Evolutionary conservation across 2,329 filamentous ascomycete species (phyloP).

Genomic region (Arthrocladium fulminans): DNA sequence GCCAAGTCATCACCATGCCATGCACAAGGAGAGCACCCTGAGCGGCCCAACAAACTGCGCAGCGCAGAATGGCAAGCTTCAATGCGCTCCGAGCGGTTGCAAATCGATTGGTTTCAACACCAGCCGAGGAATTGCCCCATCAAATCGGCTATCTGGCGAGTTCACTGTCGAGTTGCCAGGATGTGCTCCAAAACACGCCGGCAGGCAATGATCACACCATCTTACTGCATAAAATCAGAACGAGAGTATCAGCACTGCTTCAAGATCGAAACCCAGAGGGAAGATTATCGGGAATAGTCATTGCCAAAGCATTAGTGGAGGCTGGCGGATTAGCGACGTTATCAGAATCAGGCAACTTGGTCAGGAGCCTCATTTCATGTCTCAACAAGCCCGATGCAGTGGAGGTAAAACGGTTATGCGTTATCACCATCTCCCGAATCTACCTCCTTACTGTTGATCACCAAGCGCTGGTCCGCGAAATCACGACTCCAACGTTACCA

Average conservation of each 20-base stretch:
- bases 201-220: conserved; percentile 54
- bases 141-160: conserved; percentile 60
- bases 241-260: conserved; percentile 65
- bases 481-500: conserved; percentile 73
- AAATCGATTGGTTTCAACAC: conserved; percentile 56
- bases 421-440: conserved; percentile 72
- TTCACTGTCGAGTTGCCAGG: conserved; percentile 45
- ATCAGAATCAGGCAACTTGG: conserved; percentile 64
- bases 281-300: conserved; percentile 65
- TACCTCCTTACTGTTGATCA: conserved; percentile 75
- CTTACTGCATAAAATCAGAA: conserved; percentile 74
- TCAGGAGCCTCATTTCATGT: conserved; percentile 63
- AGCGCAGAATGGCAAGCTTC: conserved; percentile 24
- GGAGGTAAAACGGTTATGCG: conserved; percentile 64
- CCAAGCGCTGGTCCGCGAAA: conserved; percentile 74
- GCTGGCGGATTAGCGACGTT: conserved; percentile 77
- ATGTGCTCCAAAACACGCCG: conserved; percentile 49
- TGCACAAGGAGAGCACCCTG: no score
- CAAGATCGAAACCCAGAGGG: conserved; percentile 67
- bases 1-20: no score
- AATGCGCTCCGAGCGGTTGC: conserved; percentile 36
- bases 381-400: conserved; percentile 70
- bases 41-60: no score
- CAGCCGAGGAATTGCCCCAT: conserved; percentile 63
- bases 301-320: conserved; percentile 75